phyloP scores from a whole-genome alignment of 1,284 basidiomycete species.

The Xanthoconium separans region DNA sequence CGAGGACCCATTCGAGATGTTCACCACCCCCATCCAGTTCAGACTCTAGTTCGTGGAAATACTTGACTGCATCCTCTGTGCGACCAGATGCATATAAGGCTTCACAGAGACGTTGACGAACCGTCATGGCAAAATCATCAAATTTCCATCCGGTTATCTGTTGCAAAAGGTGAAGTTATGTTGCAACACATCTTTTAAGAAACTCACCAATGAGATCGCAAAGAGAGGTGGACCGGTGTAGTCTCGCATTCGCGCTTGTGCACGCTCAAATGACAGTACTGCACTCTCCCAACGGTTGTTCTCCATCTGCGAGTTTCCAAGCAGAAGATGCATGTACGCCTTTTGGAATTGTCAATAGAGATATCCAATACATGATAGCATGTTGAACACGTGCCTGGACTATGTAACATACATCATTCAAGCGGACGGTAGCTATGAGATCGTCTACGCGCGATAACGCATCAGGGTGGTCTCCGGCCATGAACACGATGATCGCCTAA shows the following conservation, averaged over 20 bases:
- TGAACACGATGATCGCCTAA: no score
- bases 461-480: no score
- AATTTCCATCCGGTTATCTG: slow-evolving; percentile 7
- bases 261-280: neutral
- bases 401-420: no score
- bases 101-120: neutral
- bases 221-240: neutral
- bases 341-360: no score
- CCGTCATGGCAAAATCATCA: neutral
- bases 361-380: no score
- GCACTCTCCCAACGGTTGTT: neutral
- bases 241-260: neutral
- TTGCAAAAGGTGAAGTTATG: no score
- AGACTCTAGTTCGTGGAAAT: neutral
- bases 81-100: neutral
- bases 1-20: no score
- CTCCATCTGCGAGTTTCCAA: neutral
- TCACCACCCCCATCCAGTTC: neutral
- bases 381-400: no score
- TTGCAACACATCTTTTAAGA: no score
- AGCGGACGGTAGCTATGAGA: no score
- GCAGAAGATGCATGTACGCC: no score
- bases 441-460: no score
- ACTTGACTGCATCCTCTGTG: neutral
- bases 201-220: neutral